Percentiles rank a stretch among this genome's conserved stretches.
Evolutionary conservation across 2,329 filamentous ascomycete species (phyloP).

Genomic region (Malbranchea cinnamomea): DNA sequence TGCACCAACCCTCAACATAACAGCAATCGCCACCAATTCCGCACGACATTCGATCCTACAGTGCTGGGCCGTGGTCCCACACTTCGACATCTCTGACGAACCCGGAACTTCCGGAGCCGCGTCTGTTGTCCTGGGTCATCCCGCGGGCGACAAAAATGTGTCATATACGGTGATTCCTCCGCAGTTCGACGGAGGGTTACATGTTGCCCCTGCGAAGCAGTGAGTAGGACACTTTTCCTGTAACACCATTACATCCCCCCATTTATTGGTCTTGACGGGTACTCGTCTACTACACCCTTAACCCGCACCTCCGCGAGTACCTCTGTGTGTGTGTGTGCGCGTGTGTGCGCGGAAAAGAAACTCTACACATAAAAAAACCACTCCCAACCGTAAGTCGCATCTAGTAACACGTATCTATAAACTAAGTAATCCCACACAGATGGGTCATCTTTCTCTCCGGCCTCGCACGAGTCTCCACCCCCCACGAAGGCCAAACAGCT

Average conservation of each 20-base stretch:
- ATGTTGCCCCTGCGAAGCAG: constrained; percentile 30
- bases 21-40: background rate
- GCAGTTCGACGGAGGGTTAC: constrained; percentile 25
- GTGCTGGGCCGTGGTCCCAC: constrained; percentile 31
- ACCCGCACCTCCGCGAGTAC: too few species aligned
- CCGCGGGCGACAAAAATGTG: constrained; percentile 18
- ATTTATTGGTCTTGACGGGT: too few species aligned
- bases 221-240: constrained; percentile 16
- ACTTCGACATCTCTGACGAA: constrained; percentile 19
- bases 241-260: too few species aligned
- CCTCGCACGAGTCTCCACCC: constrained; percentile 27
- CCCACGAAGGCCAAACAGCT: constrained; percentile 22
- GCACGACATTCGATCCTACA: constrained; percentile 24
- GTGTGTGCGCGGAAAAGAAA: too few species aligned
- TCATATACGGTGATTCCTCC: constrained; percentile 25
- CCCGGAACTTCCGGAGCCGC: constrained; percentile 20
- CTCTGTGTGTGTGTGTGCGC: too few species aligned
- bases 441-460: constrained; percentile 28
- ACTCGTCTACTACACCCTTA: too few species aligned
- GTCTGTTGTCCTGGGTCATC: constrained; percentile 19
- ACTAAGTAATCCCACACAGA: constrained; percentile 7
- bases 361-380: too few species aligned
- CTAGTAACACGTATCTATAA: too few species aligned
- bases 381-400: too few species aligned
- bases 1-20: background rate